Evolutionary conservation across 1,284 basidiomycete species (phyloP).

Genomic region (Ceraceosorus guamensis): DNA sequence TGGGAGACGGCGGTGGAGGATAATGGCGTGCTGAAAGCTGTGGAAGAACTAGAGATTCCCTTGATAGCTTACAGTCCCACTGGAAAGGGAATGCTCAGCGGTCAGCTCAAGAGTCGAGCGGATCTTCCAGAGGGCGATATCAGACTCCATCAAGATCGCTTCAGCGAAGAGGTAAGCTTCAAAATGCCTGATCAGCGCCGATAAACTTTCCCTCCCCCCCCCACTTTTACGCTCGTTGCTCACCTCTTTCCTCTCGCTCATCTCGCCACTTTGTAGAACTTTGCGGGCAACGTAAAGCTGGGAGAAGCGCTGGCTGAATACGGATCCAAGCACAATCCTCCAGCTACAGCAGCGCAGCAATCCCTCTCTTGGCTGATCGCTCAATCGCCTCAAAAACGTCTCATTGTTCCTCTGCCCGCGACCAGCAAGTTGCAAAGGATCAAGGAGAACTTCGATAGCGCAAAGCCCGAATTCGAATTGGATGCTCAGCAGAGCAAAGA

Average conservation of each 20-base stretch:
- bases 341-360: conserved; percentile 56
- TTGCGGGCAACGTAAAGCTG: conserved; percentile 57
- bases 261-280: conserved; percentile 49
- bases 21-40: conserved; percentile 48
- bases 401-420: conserved; percentile 56
- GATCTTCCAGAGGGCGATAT: conserved; percentile 57
- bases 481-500: not conserved
- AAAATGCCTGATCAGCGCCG: not conserved
- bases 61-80: conserved; percentile 62
- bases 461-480: not conserved
- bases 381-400: conserved; percentile 53
- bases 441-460: conserved; percentile 23
- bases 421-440: conserved; percentile 45
- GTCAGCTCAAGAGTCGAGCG: conserved; percentile 54
- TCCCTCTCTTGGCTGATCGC: conserved; percentile 58
- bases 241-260: not conserved
- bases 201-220: not conserved
- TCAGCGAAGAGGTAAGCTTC: conserved; percentile 45
- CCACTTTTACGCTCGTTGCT: not conserved
- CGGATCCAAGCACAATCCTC: conserved; percentile 11
- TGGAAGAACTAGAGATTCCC: conserved; percentile 54
- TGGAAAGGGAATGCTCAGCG: conserved; percentile 59
- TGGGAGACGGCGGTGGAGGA: conserved; percentile 55
- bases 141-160: conserved; percentile 48
- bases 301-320: conserved; percentile 51